Evolutionary conservation across 176 grass and related monocot species (phyloP), one percentile per base, ranked within the genome.

Genomic region (Juncus inflexus): DNA sequence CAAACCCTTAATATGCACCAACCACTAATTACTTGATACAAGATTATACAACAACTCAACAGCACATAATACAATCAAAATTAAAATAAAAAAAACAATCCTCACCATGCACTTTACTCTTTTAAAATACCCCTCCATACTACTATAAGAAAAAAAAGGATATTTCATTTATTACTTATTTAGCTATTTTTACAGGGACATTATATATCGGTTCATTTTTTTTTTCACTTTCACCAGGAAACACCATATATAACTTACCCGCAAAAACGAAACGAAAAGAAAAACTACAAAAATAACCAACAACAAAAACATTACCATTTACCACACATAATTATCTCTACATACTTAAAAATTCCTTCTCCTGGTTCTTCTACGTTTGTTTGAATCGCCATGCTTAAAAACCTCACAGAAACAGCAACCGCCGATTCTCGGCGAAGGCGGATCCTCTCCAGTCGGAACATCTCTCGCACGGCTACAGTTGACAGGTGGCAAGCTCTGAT

Each of bases 31-130:
- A 9, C 5, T 11, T 57, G 3, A 69, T 55, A 40, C 38, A 66
- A 10, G 3, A 10, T 67, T 41, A 55, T 62, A 72, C 36, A 74
- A 65, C 13, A 12, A 61, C 43, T 47, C 4, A 47, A 47, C 43
- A 47, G 0, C 62, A 63, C 16, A 19, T 2, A 9, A 47, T 47
- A 47, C 43, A 47, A 47, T 0, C 9, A 47, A 5, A 47, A 28
- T 28, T 28, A 28, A 47, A 47, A 47, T 47, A 47, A 5, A 47
- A 47, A 47, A 6, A 47, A 47, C 9, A 5, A 47, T 47, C 4
- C 43, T 6, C 84, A 56, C 72, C 62, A 43, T n/a, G 50, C 16
- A 83, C 76, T 64, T 86, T 87, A 14, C 9, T 47, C 43, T 79
- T 82, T 15, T 76, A 80, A 15, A 77, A 69, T 3, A 79, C 79